These are phyloP conservation scores for Orbilia brochopaga DNA, from an alignment of 2,329 filamentous ascomycete species.

Conservation along the genomic window DNA sequence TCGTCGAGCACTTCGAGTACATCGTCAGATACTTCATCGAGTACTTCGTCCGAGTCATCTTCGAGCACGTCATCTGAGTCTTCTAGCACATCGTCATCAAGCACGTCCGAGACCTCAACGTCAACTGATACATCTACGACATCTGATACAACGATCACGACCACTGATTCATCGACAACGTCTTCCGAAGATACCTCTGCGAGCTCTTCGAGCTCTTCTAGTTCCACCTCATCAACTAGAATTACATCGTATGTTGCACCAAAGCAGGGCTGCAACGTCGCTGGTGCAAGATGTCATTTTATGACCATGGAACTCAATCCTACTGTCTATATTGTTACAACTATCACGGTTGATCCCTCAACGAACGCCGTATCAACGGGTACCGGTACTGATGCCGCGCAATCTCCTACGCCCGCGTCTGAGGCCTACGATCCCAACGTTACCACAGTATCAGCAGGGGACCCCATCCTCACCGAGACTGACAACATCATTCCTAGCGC, in stretches of 20 bases:
- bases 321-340: conserved; percentile 28
- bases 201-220: too few relatives aligned
- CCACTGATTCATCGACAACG: conserved; percentile 13
- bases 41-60: background rate
- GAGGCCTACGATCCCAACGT: background rate
- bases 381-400: background rate
- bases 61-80: conserved; percentile 4
- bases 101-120: background rate
- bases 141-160: conserved; percentile 6
- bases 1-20: conserved; percentile 4
- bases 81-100: conserved; percentile 1
- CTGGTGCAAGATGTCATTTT: conserved; percentile 28
- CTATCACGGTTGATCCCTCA: conserved; percentile 23
- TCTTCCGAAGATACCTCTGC: conserved; percentile 2
- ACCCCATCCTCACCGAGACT: conserved; percentile 36
- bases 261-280: conserved; percentile 11
- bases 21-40: background rate
- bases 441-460: conserved; percentile 25
- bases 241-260: conserved; percentile 26
- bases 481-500: conserved; percentile 33
- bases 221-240: conserved; percentile 9
- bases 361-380: background rate
- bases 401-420: background rate
- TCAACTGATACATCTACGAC: conserved; percentile 11
- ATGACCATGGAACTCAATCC: conserved; percentile 19